Evolutionary conservation across 805 yeast genomes (phyloP).

Genomic region (Ogataea thermomethanolica): DNA sequence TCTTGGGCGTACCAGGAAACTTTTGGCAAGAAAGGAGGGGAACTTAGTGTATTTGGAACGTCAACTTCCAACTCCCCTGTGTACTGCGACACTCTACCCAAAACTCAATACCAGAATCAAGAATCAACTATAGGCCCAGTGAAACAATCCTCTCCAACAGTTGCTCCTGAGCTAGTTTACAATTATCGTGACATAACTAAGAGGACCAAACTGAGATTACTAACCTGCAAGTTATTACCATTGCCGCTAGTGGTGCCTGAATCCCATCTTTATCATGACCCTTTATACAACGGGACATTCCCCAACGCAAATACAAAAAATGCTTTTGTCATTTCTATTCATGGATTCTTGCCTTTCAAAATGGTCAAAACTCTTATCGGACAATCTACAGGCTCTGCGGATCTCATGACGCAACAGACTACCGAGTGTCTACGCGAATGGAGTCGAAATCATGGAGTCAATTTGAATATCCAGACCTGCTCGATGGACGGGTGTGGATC

Average conservation of each 20-base stretch:
- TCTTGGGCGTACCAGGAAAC: conserved; percentile 30
- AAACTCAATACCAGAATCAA: conserved; percentile 28
- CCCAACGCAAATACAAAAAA: conserved; percentile 33
- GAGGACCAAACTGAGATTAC: conserved; percentile 26
- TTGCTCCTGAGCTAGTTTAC: conserved; percentile 26
- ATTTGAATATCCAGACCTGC: conserved; percentile 66
- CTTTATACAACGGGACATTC: conserved; percentile 5
- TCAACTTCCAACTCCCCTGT: conserved; percentile 28
- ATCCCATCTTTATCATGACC: conserved; percentile 29
- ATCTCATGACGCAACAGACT: conserved; percentile 77
- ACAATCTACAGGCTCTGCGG: conserved; percentile 89
- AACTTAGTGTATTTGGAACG: conserved; percentile 31
- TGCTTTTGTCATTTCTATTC: conserved; percentile 86
- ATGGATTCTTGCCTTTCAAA: conserved; percentile 89
- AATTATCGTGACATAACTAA: conserved; percentile 28
- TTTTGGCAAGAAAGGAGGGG: conserved; percentile 16
- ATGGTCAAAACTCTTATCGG: conserved; percentile 83
- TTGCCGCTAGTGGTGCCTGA: conserved; percentile 24
- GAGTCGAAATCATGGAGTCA: conserved; percentile 41
- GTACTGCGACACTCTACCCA: conserved; percentile 23
- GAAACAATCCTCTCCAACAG: conserved; percentile 12
- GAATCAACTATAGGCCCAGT: conserved; percentile 18
- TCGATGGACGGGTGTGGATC: conserved; percentile 93
- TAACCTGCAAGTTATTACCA: conserved; percentile 20
- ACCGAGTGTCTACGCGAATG: conserved; percentile 67